These are phyloP conservation scores for Hypseocharis bilobata DNA, from an alignment of 441 rosid species.

Conservation along the genomic window DNA sequence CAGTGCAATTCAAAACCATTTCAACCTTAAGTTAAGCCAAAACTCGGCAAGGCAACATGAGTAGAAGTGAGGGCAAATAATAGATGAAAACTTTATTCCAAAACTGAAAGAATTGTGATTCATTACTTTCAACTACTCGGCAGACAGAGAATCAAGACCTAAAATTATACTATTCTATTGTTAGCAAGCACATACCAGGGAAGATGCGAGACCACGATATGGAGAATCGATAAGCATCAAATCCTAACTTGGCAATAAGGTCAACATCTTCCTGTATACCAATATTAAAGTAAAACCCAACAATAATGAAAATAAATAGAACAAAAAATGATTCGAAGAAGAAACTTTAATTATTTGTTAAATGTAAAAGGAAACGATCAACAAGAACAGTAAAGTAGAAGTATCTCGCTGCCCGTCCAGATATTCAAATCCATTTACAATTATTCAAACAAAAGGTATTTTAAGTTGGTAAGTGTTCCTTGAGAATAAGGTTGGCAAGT, in stretches of 20 bases:
- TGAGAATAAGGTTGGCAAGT: too few species aligned
- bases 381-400: neutral
- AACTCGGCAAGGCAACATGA: too few species aligned
- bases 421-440: conserved; percentile 4
- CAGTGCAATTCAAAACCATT: too few species aligned
- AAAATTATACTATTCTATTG: neutral
- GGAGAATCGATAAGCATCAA: conserved; percentile 79
- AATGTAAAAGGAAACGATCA: neutral
- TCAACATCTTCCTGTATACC: conserved; percentile 72
- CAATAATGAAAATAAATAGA: neutral
- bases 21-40: too few species aligned
- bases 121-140: conserved; percentile 1
- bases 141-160: neutral
- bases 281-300: conserved; percentile 13
- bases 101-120: neutral
- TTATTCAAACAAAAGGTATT: neutral
- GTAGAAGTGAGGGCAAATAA: too few species aligned
- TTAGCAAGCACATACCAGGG: conserved; percentile 46
- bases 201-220: conserved; percentile 89
- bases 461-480: too few species aligned
- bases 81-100: neutral
- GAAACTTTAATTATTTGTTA: neutral
- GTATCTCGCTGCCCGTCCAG: neutral
- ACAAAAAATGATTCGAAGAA: neutral
- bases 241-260: conserved; percentile 58